Percentiles rank a stretch among this genome's conserved stretches.
phyloP scores from a whole-genome alignment of 169 alveolate species.

The Cryptosporidium tyzzeri region DNA sequence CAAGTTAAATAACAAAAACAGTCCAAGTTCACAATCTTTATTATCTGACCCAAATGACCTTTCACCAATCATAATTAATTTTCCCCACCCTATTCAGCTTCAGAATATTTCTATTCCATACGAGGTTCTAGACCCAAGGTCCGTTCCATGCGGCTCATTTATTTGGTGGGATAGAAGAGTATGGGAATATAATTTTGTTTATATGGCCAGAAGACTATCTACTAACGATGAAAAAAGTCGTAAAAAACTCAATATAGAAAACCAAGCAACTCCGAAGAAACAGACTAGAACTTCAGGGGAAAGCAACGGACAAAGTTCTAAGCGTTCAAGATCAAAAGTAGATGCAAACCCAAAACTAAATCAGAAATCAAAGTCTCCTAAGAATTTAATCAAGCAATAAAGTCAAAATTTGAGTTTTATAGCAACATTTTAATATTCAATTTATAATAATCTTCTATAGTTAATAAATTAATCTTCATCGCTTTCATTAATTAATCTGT shows the following conservation, averaged over 20 bases:
- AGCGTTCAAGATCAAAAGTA: neutral
- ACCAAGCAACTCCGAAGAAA: neutral
- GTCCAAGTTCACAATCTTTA: neutral
- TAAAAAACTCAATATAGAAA: constrained; percentile 39
- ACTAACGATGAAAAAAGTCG: constrained; percentile 40
- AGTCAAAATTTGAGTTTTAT: neutral
- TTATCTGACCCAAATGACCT: constrained; percentile 53
- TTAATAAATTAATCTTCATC: neutral
- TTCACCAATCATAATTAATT: constrained; percentile 47
- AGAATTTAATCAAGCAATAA: neutral
- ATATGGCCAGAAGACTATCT: constrained; percentile 65
- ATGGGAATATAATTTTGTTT: constrained; percentile 72
- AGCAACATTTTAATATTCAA: neutral
- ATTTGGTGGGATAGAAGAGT: constrained; percentile 76
- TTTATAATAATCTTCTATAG: neutral
- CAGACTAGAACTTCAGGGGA: neutral
- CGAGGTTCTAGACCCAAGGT: constrained; percentile 64
- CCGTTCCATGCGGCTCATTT: constrained; percentile 61
- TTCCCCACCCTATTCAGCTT: constrained; percentile 74
- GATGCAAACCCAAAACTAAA: neutral
- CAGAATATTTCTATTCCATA: constrained; percentile 60
- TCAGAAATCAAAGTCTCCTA: neutral
- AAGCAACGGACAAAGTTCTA: neutral
- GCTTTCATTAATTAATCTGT: constrained; percentile 3
- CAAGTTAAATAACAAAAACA: constrained; percentile 1